Conservation (phyloP, 257 asterid genomes). For the Marsdenia floribunda region DNA sequence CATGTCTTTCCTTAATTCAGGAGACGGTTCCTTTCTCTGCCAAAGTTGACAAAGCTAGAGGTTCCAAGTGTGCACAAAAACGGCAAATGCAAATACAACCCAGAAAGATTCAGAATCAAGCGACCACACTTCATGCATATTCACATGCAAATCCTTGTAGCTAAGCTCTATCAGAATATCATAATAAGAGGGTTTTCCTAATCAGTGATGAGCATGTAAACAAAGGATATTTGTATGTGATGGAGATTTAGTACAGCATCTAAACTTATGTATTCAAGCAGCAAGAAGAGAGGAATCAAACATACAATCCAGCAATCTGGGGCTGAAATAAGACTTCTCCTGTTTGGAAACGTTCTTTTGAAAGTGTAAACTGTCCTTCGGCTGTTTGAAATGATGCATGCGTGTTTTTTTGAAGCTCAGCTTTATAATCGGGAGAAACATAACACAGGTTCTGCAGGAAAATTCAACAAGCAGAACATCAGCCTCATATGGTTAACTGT, state of each 20-base stretch:
- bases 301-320: conserved; percentile 86
- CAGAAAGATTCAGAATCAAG: neutral
- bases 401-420: conserved; percentile 69
- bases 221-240: neutral
- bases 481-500: neutral
- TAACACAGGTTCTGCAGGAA: conserved; percentile 80
- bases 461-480: conserved; percentile 21
- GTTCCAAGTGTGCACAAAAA: neutral
- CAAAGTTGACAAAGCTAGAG: neutral
- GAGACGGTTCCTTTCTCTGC: neutral
- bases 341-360: conserved; percentile 89
- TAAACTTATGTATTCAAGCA: conserved; percentile 10
- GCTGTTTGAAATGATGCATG: conserved; percentile 59
- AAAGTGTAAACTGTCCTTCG: conserved; percentile 60
- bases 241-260: neutral
- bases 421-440: conserved; percentile 89
- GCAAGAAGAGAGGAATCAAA: conserved; percentile 22
- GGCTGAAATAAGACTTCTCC: conserved; percentile 94
- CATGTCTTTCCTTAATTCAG: neutral
- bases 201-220: neutral
- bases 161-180: neutral
- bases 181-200: neutral
- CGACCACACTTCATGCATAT: neutral
- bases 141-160: neutral
- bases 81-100: neutral